Conservation (phyloP, 495 filamentous ascomycete genomes). For the Xylaria scruposa region DNA sequence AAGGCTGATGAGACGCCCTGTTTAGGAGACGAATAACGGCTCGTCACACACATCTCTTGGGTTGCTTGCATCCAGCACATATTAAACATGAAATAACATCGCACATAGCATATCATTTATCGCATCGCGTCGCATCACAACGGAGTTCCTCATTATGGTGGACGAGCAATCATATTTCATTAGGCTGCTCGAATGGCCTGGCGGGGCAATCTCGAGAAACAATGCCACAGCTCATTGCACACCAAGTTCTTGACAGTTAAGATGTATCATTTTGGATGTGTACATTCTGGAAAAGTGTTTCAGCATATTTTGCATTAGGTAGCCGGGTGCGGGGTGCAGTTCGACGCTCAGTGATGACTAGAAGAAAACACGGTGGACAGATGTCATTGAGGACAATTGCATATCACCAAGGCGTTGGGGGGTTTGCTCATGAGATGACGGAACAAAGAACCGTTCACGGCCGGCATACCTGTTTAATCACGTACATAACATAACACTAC, state of each 20-base stretch:
- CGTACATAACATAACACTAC: neutral
- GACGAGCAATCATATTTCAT: constrained; percentile 6
- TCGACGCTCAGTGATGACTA: neutral
- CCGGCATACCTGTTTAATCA: neutral
- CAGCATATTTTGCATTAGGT: constrained; percentile 7
- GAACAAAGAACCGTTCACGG: neutral
- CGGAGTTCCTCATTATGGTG: constrained; percentile 29
- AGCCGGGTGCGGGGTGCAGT: neutral
- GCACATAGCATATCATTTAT: constrained; percentile 22
- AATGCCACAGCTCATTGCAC: neutral
- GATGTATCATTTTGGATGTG: constrained; percentile 1
- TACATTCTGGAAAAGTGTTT: constrained; percentile 13
- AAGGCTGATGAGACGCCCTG: constrained; percentile 32
- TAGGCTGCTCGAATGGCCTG: neutral
- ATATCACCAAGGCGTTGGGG: constrained; percentile 14
- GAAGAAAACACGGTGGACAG: neutral
- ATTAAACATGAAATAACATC: constrained; percentile 19
- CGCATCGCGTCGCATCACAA: constrained; percentile 33
- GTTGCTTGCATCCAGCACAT: neutral
- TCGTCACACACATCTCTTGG: neutral
- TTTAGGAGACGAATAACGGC: constrained; percentile 29
- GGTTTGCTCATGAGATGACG: constrained; percentile 11
- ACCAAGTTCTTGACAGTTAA: neutral
- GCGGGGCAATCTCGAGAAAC: neutral
- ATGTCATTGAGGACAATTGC: constrained; percentile 9